Base-by-base conservation (phyloP, 2,329 filamentous ascomycete genomes). In the Talaromyces atroroseus region DNA sequence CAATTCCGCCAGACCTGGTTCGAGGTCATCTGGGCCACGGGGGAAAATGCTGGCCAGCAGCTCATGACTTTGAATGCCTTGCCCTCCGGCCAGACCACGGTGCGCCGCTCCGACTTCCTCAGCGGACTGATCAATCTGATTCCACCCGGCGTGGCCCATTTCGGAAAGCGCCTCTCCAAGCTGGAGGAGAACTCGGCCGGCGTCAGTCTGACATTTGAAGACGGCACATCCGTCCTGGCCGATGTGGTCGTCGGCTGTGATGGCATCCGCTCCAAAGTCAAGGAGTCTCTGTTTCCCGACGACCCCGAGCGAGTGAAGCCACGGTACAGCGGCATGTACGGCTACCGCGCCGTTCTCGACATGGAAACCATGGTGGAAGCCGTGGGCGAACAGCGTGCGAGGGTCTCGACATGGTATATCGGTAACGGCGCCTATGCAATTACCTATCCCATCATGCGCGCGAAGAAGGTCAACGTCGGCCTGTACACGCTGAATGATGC, bases 1-100 rank as follows among this genome's bases (percentile, higher is more conserved):
- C n/a, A n/a, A n/a, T n/a, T n/a, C n/a, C 49, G 40, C 58, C 67
- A 2, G 29, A 65, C 0, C 50, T 72, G 16, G 65, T 59, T 70
- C 55, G 21, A 71, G 1, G 67, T 70, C 3, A 64, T 72, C 12
- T 78, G 71, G 71, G 77, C 78, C 57, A 71, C 75, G 52, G 77
- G 71, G 50, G 66, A 70, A 1, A 65, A 74, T 56, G 74, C 70
- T 7, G 65, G 68, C 29, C 62, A 65, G 46, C 55, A 58, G n/a
- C 3, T 5, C 40, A 66, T 67, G 0, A 24, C 62, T 5, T 64
- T 66, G 10, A 64, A 62, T 1, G 70, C 69, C 1, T 73, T 72
- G 12, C 63, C 64, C 6, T 61, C 18, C 16, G 36, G 36, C 5
- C 36, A 40, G 18, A 40, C 5, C 5, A 68, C 67, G 20, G 48